A percentile compares a stretch with the other conserved stretches of the same genome.
phyloP scores from a whole-genome alignment of 148 eudicot species.

The Simmondsia chinensis region DNA sequence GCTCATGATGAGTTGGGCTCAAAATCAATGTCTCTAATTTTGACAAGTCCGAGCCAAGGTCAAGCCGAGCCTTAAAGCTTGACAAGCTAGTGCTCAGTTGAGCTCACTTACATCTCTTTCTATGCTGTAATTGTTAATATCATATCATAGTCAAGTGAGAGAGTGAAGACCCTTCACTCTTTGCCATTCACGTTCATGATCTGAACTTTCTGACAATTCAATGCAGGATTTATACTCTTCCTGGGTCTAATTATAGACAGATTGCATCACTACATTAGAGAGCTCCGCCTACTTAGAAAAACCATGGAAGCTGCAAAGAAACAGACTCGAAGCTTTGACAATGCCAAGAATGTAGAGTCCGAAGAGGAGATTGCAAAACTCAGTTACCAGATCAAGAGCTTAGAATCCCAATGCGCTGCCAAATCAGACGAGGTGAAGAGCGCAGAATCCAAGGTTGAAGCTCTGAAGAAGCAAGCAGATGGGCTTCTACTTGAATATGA shows the following conservation, averaged over 20 bases:
- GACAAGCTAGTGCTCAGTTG: too few species aligned
- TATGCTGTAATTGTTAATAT: too few species aligned
- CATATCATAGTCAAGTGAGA: too few species aligned
- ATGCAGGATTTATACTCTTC: constrained; percentile 40
- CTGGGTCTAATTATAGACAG: constrained; percentile 42
- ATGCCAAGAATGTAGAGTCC: constrained; percentile 17
- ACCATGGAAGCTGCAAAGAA: constrained; percentile 36
- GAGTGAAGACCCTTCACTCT: background rate
- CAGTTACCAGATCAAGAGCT: constrained; percentile 17
- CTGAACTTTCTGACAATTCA: background rate
- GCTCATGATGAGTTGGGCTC: too few species aligned
- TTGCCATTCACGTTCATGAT: constrained; percentile 2
- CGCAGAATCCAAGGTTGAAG: constrained; percentile 26
- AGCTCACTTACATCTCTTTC: too few species aligned
- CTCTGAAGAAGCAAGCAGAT: constrained; percentile 40
- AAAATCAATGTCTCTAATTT: too few species aligned
- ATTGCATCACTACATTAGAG: constrained; percentile 39
- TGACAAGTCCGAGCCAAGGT: too few species aligned
- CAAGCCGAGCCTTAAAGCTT: too few species aligned
- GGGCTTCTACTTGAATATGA: constrained; percentile 38
- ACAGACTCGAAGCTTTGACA: constrained; percentile 30
- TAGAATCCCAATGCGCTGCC: constrained; percentile 32
- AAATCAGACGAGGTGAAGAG: constrained; percentile 26
- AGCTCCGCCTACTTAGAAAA: constrained; percentile 30
- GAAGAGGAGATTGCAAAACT: constrained; percentile 23